These are phyloP conservation scores for Penicillium verhagenii DNA, from an alignment of 495 filamentous ascomycete genomes.

Conservation along the genomic window DNA sequence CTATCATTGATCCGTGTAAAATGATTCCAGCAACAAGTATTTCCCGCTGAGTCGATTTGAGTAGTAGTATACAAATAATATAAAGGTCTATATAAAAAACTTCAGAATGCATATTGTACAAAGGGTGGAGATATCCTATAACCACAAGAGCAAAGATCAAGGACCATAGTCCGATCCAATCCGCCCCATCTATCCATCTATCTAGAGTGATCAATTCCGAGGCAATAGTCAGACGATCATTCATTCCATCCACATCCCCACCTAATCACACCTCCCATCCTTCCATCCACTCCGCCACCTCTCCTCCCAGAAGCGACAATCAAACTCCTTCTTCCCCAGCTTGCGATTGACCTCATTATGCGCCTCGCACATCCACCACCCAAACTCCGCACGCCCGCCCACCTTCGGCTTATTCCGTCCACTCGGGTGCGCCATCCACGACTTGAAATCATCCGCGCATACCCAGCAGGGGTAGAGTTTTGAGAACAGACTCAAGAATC, in stretches of 20 bases:
- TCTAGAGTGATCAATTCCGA: background rate
- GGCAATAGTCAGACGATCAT: background rate
- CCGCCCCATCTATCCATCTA: background rate
- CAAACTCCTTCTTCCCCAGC: conserved; percentile 86
- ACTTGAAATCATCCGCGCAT: conserved; percentile 88
- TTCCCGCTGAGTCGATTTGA: background rate
- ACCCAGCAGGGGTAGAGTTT: conserved; percentile 92
- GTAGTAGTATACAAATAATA: background rate
- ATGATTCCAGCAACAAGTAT: background rate
- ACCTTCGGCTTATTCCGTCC: conserved; percentile 63
- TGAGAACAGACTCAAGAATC: conserved; percentile 78
- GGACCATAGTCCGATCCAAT: background rate
- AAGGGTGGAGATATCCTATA: conserved; percentile 2
- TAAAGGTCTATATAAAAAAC: background rate
- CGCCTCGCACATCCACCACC: conserved; percentile 92
- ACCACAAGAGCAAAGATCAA: background rate
- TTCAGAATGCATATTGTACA: conserved; percentile 6
- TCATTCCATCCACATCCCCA: background rate
- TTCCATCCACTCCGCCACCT: conserved; percentile 92
- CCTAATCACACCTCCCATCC: conserved; percentile 66
- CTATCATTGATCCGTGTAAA: background rate
- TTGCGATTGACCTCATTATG: conserved; percentile 98
- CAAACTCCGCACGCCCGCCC: conserved; percentile 70
- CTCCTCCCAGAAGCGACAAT: conserved; percentile 90
- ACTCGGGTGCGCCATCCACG: conserved; percentile 69